Base-by-base conservation (phyloP, 2,329 filamentous ascomycete genomes). In the Trichoderma sp. region DNA sequence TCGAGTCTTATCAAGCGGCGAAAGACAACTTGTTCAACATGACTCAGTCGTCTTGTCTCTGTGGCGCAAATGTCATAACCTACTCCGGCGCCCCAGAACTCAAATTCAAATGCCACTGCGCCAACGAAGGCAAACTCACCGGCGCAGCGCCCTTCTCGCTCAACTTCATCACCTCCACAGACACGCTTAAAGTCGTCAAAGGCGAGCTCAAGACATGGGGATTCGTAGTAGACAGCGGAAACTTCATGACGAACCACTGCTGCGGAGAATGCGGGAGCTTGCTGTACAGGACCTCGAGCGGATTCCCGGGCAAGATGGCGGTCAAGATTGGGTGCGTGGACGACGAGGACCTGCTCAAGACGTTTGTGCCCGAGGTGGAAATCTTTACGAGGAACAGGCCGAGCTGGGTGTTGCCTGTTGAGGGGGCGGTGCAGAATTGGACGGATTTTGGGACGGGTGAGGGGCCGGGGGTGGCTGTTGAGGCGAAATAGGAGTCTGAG, bases 271-370 rank as follows among this genome's bases (percentile, higher is more conserved):
- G 58, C 29, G 58, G 58, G 1, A 61, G 58, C 19, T 25, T 61
- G 42, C 17, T 61, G 58, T 61, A 61, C 29, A 61, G 58, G 32
- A 61, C 58, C 12, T 61, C 58, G 8, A 61, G 27, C 13, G 58
- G 58, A 15, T 61, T 25, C 5, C 58, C 58, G 13, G 58, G 58
- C 22, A 61, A 61, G 58, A 61, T 61, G 58, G 58, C 58, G 5
- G 45, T 61, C 45, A 61, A 61, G 45, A 52, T 61, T 37, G 58
- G 58, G n/a, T 61, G 58, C 15, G 45, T 61, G 10, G 58, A 61
- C 2, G 58, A 61, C n/a, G 58, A 35, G 2, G 45, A 52, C 17
- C 25, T 61, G 19, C 15, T 61, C 13, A 61, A 37, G 42, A 37
- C 42, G 27, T 61, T 61, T 52, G 58, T 61, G 58, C 58, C 58